A percentile compares a stretch with the other conserved stretches of the same genome.
These are phyloP conservation scores for Candida loeiensis DNA, from an alignment of 805 yeast species.

Conservation along the genomic window DNA sequence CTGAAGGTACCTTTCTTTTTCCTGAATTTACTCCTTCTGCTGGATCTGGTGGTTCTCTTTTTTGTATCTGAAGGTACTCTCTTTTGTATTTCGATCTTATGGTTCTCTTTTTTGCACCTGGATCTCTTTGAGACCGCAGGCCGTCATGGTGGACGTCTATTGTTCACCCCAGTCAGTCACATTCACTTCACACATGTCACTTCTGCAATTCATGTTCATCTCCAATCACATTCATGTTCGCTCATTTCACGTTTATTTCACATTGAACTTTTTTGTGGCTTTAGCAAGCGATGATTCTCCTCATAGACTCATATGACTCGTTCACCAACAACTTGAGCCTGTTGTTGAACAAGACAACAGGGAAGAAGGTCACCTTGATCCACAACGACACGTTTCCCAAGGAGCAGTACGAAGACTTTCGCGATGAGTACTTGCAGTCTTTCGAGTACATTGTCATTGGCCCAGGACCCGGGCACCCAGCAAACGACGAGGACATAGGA, in stretches of 20 bases:
- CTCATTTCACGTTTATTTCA: too few relatives aligned
- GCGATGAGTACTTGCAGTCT: slow-evolving; percentile 41
- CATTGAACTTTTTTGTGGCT: too few relatives aligned
- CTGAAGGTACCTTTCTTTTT: too few relatives aligned
- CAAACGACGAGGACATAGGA: slow-evolving; percentile 60
- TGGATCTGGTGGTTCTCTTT: neutral
- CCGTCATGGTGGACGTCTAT: too few relatives aligned
- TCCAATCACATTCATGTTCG: too few relatives aligned
- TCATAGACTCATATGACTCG: slow-evolving; percentile 93
- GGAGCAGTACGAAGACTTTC: slow-evolving; percentile 28
- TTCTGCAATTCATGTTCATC: too few relatives aligned
- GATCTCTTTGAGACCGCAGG: too few relatives aligned
- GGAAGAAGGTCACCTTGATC: slow-evolving; percentile 49
- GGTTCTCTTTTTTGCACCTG: too few relatives aligned
- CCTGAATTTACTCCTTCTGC: neutral
- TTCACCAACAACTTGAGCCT: slow-evolving; percentile 79
- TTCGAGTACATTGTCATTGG: slow-evolving; percentile 83
- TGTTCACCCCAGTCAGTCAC: too few relatives aligned
- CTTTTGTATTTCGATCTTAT: too few relatives aligned
- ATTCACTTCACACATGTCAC: too few relatives aligned
- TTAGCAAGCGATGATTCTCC: slow-evolving; percentile 44
- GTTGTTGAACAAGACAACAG: slow-evolving; percentile 54
- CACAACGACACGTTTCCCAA: slow-evolving; percentile 56
- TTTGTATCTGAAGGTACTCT: too few relatives aligned
- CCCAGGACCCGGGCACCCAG: slow-evolving; percentile 97